Base-by-base conservation (phyloP, 352 stramenopile species). In the Phytophthora chlamydospora region DNA sequence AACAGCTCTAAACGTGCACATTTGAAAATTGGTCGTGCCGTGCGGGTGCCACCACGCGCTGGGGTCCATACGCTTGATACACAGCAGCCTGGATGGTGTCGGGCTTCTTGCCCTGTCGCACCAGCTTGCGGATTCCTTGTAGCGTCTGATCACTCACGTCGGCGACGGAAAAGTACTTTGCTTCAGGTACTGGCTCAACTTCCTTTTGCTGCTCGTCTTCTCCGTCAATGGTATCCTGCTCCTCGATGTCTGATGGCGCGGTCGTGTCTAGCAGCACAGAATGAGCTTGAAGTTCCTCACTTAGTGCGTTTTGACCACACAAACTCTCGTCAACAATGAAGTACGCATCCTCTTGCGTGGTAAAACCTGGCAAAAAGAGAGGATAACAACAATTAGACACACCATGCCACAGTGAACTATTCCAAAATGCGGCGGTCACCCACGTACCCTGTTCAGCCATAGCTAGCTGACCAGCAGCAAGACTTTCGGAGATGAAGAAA, bases 121-220 rank as follows among this genome's bases (percentile, higher is more conserved):
- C n/a, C 21, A 78, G 56, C 43, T 74, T 46, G 40, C 83, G 83
- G 17, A 91, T 71, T 2, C 51, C 54, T 55, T 89, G 78, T 5
- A 93, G 58, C 8, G 84, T 70, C 12, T 63, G 43, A 51, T 93
- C 83, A 17, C 62, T 77, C 10, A 81, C 58, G 47, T 90, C 81
- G 2, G 70, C 66, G 10, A 89, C 36, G 17, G 83, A 92, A 6
- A 90, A 54, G 32, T 59, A 69, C 40, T 42, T 63, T 40, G 55
- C 44, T 32, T 31, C 27, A 1, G 33, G 17, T 29, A 42, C 10
- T 7, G 47, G 27, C 8, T 48, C 19, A 0, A 43, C 35, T 6
- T 8, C 10, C 3, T 52, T 24, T 12, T 13, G 9, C 17, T 54
- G 10, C 24, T 32, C 16, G 8, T 38, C 4, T 38, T 50, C 45